Evolutionary conservation across 768 basidiomycete species (phyloP), one percentile per base, ranked within the genome.

Genomic region (Saitozyma podzolica): DNA sequence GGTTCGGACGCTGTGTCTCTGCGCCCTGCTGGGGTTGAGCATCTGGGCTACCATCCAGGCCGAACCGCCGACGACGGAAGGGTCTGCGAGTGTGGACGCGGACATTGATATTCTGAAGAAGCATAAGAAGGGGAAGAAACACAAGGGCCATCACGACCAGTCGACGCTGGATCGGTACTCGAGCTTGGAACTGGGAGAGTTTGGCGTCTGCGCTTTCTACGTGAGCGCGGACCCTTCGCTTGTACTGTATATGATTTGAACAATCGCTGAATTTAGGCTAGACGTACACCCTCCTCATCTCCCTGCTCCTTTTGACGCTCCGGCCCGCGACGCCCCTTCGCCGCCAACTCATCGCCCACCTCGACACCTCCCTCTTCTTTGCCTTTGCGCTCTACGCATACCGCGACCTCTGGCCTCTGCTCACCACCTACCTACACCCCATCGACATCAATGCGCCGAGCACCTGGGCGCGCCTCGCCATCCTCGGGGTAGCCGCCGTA

Each of bases 401-500:
- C 68, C 83, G 87, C n/a, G 80, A 82, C 58, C 54, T 89, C 8
- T 87, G 82, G 73, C 88, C 88, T 11, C 69, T 88, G 9, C 78
- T 82, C 14, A 88, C 86, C 0, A 87, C 81, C 74, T 81, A 80
- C n/a, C 77, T 82, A 20, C 42, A 58, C 13, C 85, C 87, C 8
- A 63, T 79, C n/a, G 88, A 89, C 66, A 51, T 71, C 40, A 48
- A 67, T 6, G 67, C 73, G 1, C 70, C 72, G 0, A 61, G 85
- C 41, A 73, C 87, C 17, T 88, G 87, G 87, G 75, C 78, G 4
- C 84, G 86, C 70, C 60, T 86, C 5, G 70, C 63, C n/a, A 54
- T 85, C 10, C 80, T 88, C 14, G 66, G 81, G 8, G 40, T 84
- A 7, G 83, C 80, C 9, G 82, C 81, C 8, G 75, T 84, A 2